Evolutionary conservation across 345 rosid genomes (phyloP).

Genomic region (Dimocarpus longan): DNA sequence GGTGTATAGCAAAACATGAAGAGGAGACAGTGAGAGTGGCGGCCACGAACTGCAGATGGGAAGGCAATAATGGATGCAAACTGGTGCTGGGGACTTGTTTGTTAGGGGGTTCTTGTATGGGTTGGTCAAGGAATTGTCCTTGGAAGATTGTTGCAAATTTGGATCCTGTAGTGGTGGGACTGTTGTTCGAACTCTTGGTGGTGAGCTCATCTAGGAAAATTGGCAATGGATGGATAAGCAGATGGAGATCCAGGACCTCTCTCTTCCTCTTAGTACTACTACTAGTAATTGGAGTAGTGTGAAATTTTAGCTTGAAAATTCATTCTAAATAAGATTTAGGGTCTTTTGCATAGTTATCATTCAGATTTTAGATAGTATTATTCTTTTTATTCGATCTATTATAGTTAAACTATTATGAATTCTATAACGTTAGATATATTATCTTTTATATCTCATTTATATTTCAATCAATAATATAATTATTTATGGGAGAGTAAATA

Average conservation of each 20-base stretch:
- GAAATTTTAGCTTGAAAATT: neutral
- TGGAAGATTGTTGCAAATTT: slow-evolving; percentile 79
- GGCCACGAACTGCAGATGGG: slow-evolving; percentile 67
- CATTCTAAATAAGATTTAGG: neutral
- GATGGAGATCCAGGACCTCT: slow-evolving; percentile 63
- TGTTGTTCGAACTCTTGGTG: slow-evolving; percentile 80
- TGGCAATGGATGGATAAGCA: slow-evolving; percentile 92
- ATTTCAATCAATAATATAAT: no score
- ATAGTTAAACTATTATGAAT: no score
- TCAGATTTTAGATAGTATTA: no score
- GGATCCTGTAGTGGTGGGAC: slow-evolving; percentile 95
- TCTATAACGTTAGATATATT: no score
- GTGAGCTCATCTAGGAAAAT: slow-evolving; percentile 85
- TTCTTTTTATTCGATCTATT: no score
- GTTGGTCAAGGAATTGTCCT: slow-evolving; percentile 64
- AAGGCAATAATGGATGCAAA: slow-evolving; percentile 68
- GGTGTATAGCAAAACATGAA: slow-evolving; percentile 90
- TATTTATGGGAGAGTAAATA: no score
- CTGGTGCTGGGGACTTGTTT: slow-evolving; percentile 94
- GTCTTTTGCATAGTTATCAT: no score
- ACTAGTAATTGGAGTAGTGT: slow-evolving; percentile 10
- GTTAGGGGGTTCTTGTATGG: slow-evolving; percentile 90
- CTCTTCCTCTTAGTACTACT: no score
- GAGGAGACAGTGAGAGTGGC: slow-evolving; percentile 73
- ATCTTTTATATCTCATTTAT: no score